Evolutionary conservation across 1,139 yeast species (phyloP), one percentile per base, ranked within the genome.

Genomic region (Protomyces pachydermus): DNA sequence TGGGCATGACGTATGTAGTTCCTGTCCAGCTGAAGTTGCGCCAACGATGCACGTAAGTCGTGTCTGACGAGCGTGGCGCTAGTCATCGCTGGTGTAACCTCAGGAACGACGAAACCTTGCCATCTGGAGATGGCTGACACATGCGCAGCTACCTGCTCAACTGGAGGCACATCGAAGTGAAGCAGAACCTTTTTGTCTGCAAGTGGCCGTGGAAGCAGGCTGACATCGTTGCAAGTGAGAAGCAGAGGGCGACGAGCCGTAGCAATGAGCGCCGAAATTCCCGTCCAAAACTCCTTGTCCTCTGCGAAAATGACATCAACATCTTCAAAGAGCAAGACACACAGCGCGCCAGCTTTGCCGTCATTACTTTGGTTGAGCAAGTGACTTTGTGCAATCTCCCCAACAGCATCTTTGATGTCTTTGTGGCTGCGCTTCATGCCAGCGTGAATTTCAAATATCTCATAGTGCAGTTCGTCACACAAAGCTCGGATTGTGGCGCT

Each of bases 351-450:
- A 73, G 60, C 56, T 18, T 65, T 66, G 3, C 56, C 57, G 25
- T 61, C 65, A 0, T 42, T 65, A 18, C 54, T 35, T 52, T 72
- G 70, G 71, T 87, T 90, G 0, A 93, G 93, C 60, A 88, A 77
- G 67, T 90, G 93, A 0, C 96, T 87, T 2, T 96, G 91, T 65
- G 95, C 85, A 65, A 90, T 81, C 70, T 95, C 98, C 63, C 82
- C 86, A 54, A 93, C 77, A 45, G 81, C 81, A 34, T 84, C 81
- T 65, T 80, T 76, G 23, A 91, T 81, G 67, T 88, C 93, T 70
- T 84, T 87, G 54, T 87, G 82, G 0, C 93, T 83, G 70, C 98
- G 79, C 50, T 83, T 78, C 70, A 83, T 85, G 12, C 91, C 84
- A 0, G 93, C 79, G 72, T 89, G 90, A 48, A 91, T 80, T 72